Base-by-base conservation (phyloP, 1,284 basidiomycete species). In the Moniliophthora roreri region DNA sequence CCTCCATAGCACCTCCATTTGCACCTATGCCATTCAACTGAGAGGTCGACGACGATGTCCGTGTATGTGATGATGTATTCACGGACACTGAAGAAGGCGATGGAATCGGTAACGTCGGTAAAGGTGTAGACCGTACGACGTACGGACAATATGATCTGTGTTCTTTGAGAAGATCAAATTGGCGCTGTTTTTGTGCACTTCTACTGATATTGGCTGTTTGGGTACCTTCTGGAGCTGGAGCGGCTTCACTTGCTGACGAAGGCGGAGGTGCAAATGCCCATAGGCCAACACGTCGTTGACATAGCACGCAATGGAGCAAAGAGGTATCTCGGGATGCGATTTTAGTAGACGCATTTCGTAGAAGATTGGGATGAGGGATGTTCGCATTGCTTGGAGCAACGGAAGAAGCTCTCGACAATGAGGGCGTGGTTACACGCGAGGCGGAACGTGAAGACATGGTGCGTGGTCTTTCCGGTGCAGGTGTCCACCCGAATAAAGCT, bases 141-240 rank as follows among this genome's bases (percentile, higher is more conserved):
- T 89, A 92, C 18, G 89, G 89, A 60, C 90, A 92, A 60, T 89
- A 89, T 2, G 87, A 83, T 20, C 90, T 78, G 63, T 92, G 89
- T 66, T 92, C 90, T 61, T 84, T 86, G 38, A 90, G 67, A 20
- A 91, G 65, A 64, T 92, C 88, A 52, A 91, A 82, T 28, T 78
- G 79, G 46, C 86, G 71, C 51, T 72, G 73, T n/a, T 35, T 46
- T 71, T 71, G 13, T 66, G 58, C 4, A 60, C 52, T 51, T 62
- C 65, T 23, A 55, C 68, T 10, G 51, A 50, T 34, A 46, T 51
- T 49, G 48, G 55, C 32, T n/a, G 57, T 52, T 35, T 51, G 57
- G 13, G 56, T 56, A 46, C 36, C 58, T 46, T 39, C 53, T 46
- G 20, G 32, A 16, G 49, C 21, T 26, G 46, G 36, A 3, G 55